These are phyloP conservation scores for Microdochium bolleyi DNA, from an alignment of 2,329 filamentous ascomycete genomes.

Conservation along the genomic window DNA sequence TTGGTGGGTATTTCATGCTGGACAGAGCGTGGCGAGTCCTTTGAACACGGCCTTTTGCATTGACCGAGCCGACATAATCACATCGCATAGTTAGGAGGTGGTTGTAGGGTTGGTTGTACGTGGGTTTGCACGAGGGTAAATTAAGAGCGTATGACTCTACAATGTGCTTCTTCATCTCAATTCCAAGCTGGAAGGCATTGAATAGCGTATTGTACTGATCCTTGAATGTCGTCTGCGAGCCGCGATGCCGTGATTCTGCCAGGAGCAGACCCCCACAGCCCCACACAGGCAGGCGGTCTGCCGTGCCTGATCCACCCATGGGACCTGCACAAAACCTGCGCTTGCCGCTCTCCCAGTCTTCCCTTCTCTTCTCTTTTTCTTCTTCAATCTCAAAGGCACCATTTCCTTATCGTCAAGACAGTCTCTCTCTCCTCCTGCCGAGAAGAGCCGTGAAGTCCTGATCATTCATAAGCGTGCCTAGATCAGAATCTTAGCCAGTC, in stretches of 20 bases:
- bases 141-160: no score
- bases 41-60: background rate
- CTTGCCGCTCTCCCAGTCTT: constrained; percentile 16
- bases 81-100: no score
- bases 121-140: no score
- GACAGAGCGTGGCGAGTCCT: background rate
- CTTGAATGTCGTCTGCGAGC: no score
- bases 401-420: constrained; percentile 93
- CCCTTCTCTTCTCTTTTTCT: constrained; percentile 10
- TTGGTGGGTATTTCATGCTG: background rate
- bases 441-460: constrained; percentile 45
- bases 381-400: constrained; percentile 53
- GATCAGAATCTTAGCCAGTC: constrained; percentile 64
- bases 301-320: background rate
- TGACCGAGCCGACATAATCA: no score
- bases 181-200: no score
- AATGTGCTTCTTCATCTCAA: no score
- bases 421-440: constrained; percentile 47
- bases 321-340: background rate
- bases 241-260: no score
- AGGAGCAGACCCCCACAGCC: no score
- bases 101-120: no score
- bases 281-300: background rate
- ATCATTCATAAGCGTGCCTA: constrained; percentile 85
- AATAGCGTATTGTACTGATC: no score